Evolutionary conservation across 2,329 filamentous ascomycete species (phyloP).

Genomic region (Cylindrodendrum hubeiense): DNA sequence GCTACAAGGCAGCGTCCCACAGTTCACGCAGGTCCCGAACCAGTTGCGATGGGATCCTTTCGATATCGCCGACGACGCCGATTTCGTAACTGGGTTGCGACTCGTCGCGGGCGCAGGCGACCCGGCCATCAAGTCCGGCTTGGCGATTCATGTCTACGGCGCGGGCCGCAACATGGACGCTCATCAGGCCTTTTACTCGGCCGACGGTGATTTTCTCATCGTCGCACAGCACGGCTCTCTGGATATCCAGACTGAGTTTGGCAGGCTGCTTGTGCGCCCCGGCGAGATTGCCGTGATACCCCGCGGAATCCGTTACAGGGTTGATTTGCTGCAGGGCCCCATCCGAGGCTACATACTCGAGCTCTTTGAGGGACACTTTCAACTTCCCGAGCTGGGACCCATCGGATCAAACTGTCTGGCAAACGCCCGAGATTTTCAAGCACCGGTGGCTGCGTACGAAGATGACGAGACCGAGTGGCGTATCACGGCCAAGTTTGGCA

Average conservation of each 20-base stretch:
- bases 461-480: conserved; percentile 64
- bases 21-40: conserved; percentile 68
- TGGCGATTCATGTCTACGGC: conserved; percentile 87
- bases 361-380: conserved; percentile 78
- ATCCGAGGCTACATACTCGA: conserved; percentile 82
- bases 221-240: conserved; percentile 80
- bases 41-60: conserved; percentile 88
- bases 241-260: conserved; percentile 83
- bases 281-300: conserved; percentile 84
- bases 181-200: conserved; percentile 83
- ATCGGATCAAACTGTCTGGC: conserved; percentile 81
- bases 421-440: conserved; percentile 81
- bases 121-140: conserved; percentile 81
- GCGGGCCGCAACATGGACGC: conserved; percentile 81
- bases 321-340: conserved; percentile 70
- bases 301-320: conserved; percentile 79
- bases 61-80: conserved; percentile 72
- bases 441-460: conserved; percentile 76
- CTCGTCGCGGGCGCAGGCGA: conserved; percentile 85
- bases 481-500: conserved; percentile 75
- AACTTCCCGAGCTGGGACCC: conserved; percentile 78
- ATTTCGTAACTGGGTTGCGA: conserved; percentile 71
- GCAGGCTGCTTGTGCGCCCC: conserved; percentile 77
- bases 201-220: conserved; percentile 83
- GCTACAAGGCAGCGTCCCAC: conserved; percentile 39